Evolutionary conservation across 2,329 filamentous ascomycete genomes (phyloP).

Genomic region (Diaporthe caulivora): DNA sequence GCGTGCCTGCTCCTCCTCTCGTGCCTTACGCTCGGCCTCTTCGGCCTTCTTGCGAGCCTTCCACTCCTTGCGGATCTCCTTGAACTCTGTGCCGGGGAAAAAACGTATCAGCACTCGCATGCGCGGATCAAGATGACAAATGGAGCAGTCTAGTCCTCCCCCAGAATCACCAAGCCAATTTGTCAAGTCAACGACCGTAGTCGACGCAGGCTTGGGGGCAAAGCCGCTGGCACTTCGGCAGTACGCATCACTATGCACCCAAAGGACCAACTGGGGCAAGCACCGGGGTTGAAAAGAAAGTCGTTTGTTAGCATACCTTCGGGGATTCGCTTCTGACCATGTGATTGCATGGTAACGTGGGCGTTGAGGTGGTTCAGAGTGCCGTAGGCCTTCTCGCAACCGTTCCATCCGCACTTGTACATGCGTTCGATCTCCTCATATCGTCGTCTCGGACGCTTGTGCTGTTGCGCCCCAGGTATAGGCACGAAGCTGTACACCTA

Average conservation of each 20-base stretch:
- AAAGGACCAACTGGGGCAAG: background rate
- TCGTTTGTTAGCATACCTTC: slow-evolving; percentile 79
- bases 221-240: too few species aligned
- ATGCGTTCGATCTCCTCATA: slow-evolving; percentile 99
- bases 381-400: slow-evolving; percentile 98
- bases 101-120: slow-evolving; percentile 43
- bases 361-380: slow-evolving; percentile 98
- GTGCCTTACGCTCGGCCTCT: slow-evolving; percentile 87
- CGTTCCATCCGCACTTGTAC: slow-evolving; percentile 99
- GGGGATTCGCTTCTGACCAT: slow-evolving; percentile 92
- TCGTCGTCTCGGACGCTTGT: slow-evolving; percentile 91
- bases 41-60: slow-evolving; percentile 99
- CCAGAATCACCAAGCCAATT: too few species aligned
- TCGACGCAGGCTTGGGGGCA: background rate
- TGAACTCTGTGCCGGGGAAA: slow-evolving; percentile 79
- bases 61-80: slow-evolving; percentile 99
- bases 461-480: slow-evolving; percentile 95
- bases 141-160: too few species aligned
- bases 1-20: slow-evolving; percentile 82
- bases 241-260: slow-evolving; percentile 42
- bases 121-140: background rate
- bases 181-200: background rate
- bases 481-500: slow-evolving; percentile 98
- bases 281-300: background rate
- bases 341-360: slow-evolving; percentile 98